Evolutionary conservation across 768 basidiomycete genomes (phyloP).

Genomic region (Naganishia onofrii): DNA sequence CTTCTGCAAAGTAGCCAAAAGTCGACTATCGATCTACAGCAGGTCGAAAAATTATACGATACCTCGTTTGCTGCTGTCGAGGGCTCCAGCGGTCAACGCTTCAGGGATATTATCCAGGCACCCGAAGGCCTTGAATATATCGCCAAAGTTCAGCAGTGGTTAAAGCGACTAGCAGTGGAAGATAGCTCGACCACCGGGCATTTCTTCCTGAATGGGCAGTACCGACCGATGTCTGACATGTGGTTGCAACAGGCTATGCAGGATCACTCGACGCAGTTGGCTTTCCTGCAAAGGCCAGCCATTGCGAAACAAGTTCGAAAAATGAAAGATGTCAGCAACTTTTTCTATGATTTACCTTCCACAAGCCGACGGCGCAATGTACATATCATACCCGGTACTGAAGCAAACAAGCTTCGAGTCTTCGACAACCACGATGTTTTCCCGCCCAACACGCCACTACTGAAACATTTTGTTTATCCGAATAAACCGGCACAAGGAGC

Average conservation of each 20-base stretch:
- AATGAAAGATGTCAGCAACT: conserved; percentile 59
- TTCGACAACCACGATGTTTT: conserved; percentile 19
- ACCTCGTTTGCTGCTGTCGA: conserved; percentile 34
- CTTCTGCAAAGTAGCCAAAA: not conserved
- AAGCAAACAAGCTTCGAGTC: conserved; percentile 4
- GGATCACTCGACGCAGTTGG: conserved; percentile 24
- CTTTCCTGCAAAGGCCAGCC: conserved; percentile 23
- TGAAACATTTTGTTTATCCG: conserved; percentile 64
- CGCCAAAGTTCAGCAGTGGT: conserved; percentile 3
- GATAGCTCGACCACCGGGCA: conserved; percentile 58
- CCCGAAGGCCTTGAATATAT: conserved; percentile 40
- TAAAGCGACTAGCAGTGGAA: conserved; percentile 22
- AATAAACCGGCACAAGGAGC: conserved; percentile 25
- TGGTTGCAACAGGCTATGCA: conserved; percentile 32
- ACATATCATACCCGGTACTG: conserved; percentile 63
- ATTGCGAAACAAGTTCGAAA: conserved; percentile 7
- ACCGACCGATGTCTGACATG: conserved; percentile 18
- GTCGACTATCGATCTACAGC: conserved; percentile 9
- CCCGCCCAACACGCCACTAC: conserved; percentile 34
- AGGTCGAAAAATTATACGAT: conserved; percentile 13
- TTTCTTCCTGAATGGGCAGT: conserved; percentile 83
- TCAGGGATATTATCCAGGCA: conserved; percentile 41
- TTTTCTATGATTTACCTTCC: conserved; percentile 86
- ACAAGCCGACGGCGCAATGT: conserved; percentile 69
- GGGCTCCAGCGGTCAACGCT: conserved; percentile 28